phyloP scores from a whole-genome alignment of 768 basidiomycete genomes.

The Boletus barrowsii region DNA sequence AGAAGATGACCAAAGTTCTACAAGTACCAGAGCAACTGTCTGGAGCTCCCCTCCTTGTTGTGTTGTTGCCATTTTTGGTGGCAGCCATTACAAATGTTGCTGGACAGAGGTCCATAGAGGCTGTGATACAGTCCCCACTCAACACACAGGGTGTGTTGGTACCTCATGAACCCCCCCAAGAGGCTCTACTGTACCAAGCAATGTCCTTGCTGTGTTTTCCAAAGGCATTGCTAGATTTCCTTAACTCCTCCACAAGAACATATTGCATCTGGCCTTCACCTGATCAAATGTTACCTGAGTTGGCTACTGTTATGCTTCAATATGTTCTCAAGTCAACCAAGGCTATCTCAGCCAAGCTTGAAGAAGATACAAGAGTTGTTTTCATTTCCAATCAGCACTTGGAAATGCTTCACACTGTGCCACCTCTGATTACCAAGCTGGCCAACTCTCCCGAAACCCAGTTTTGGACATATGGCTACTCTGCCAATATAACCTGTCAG shows the following conservation, averaged over 20 bases:
- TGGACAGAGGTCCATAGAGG: slow-evolving; percentile 16
- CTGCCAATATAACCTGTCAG: slow-evolving; percentile 46
- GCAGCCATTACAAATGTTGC: slow-evolving; percentile 8
- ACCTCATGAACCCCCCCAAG: slow-evolving; percentile 1
- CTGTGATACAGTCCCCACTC: slow-evolving; percentile 4
- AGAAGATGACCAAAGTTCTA: slow-evolving; percentile 36
- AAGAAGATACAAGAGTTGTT: slow-evolving; percentile 45
- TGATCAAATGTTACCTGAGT: slow-evolving; percentile 26
- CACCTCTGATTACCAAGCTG: slow-evolving; percentile 47
- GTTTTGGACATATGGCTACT: slow-evolving; percentile 69
- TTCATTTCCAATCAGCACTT: slow-evolving; percentile 67
- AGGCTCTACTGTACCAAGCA: slow-evolving; percentile 23
- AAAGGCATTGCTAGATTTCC: slow-evolving; percentile 42
- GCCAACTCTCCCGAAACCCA: slow-evolving; percentile 44
- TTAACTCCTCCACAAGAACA: slow-evolving; percentile 35
- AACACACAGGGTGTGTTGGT: neutral
- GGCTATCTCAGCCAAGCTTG: slow-evolving; percentile 37
- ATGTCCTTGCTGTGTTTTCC: slow-evolving; percentile 45
- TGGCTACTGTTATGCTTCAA: slow-evolving; percentile 45
- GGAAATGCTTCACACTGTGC: slow-evolving; percentile 45
- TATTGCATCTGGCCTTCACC: slow-evolving; percentile 50
- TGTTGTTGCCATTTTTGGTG: slow-evolving; percentile 26
- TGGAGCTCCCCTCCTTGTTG: slow-evolving; percentile 20
- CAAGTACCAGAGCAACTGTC: slow-evolving; percentile 36
- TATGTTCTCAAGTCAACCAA: slow-evolving; percentile 43